Base-by-base conservation (phyloP, 768 basidiomycete genomes). In the Grammothele lineata region DNA sequence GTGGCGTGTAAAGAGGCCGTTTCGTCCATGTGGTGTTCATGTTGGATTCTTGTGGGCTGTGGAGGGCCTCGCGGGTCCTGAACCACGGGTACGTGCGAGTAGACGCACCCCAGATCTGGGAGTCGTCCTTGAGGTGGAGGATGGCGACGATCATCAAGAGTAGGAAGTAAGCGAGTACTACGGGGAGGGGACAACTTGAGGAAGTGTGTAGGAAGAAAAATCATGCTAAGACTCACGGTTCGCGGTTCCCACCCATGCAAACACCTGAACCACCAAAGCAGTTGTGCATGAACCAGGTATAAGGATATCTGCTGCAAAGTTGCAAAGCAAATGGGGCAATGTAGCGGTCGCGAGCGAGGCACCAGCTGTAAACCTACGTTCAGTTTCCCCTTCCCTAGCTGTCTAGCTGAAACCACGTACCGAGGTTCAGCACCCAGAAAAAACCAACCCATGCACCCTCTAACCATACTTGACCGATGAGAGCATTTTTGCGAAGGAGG, bases 401-500 rank as follows among this genome's bases (percentile, higher is more conserved):
- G n/a, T n/a, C n/a, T n/a, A n/a, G n/a, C n/a, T n/a, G n/a, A n/a
- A n/a, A n/a, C n/a, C 9, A 62, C 75, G 30, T 58, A 89, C 87
- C 73, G 4, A 88, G 66, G 52, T 83, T 68, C 65, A 87, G 62
- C 11, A 75, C 34, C 60, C 77, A 81, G 55, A 82, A 80, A 5
- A 81, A 15, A 1, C 68, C 66, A 27, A 81, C 65, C 85, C 85
- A 88, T 19, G 63, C 38, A 54, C 75, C 76, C 59, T 89, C 87
- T 53, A 87, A 83, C 82, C 83, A 86, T 14, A 87, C 78, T n/a
- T 72, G 74, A 19, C 75, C 74, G 18, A 79, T 72, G 36, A 83
- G 60, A 6, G 76, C 63, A 60, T 75, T 66, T 50, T 66, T 70
- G 17, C 72, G 71, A 19, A 76, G 57, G 27, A 87, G 62, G 62